Evolutionary conservation across 306 rosid genomes (phyloP), one percentile per base, ranked within the genome.

Genomic region (Prunus kanzakura): DNA sequence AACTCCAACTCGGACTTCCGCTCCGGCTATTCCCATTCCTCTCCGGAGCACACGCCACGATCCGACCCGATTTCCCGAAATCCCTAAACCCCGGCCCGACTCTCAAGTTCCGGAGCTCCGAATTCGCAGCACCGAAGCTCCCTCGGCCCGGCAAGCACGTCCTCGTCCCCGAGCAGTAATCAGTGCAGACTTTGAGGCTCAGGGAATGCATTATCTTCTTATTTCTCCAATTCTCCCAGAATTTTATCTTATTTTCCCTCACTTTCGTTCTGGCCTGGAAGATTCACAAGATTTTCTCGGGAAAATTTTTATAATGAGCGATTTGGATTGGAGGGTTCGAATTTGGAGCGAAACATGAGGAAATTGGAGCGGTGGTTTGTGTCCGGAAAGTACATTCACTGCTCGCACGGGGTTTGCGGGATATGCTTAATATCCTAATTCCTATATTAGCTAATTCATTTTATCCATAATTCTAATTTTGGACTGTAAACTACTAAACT

Each of bases 161-260:
- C 50, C 70, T 67, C 79, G 77, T 76, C 78, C 69, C 62, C 60
- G 69, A 54, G 47, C 64, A 83, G 80, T 85, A 78, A 83, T 82
- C 84, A 46, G 76, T 71, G 18, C 85, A 80, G 77, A 85, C 76
- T 80, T 79, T 84, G 47, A 83, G 43, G 61, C 90, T 85, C 35
- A 87, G 62, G 3, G 96, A 89, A 71, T 95, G 93, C 97, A 95
- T 95, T 38, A 64, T 61, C 43, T 46, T 70, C 62, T 15, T 65
- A 46, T 2, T 10, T 11, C 29, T 69, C 79, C 67, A 20, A 45
- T 45, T 30, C 30, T 72, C 43, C 43, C 43, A 38, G 9, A 38
- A 6, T 38, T 38, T 38, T 38, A 38, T 38, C 43, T 38, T 38
- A 38, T 38, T 38, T 38, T 38, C 66, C 45, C 66, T 38, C 71